Conservation (phyloP, 2,329 filamentous ascomycete species). For the Zymoseptoria tritici region DNA sequence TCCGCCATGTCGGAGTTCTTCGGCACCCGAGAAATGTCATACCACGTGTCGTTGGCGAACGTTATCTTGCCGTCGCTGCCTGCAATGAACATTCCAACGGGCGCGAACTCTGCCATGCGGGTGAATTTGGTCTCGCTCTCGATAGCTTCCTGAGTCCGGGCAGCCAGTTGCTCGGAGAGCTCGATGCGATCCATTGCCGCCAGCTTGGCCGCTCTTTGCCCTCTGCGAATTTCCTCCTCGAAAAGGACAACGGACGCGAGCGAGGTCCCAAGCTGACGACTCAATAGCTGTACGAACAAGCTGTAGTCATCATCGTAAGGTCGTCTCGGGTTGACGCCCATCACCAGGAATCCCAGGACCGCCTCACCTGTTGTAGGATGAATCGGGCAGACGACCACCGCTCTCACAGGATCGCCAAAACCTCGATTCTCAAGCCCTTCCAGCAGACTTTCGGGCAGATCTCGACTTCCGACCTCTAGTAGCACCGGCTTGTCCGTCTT, state of each 20-base stretch:
- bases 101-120: constrained; percentile 75
- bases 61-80: constrained; percentile 62
- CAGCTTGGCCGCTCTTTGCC: constrained; percentile 64
- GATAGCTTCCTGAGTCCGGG: constrained; percentile 50
- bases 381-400: constrained; percentile 70
- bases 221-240: constrained; percentile 71
- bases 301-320: constrained; percentile 76
- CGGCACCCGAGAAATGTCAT: constrained; percentile 59
- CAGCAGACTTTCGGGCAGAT: constrained; percentile 57
- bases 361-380: constrained; percentile 67
- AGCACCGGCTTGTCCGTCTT: constrained; percentile 59
- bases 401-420: constrained; percentile 61
- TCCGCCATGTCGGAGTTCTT: constrained; percentile 51
- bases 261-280: constrained; percentile 69
- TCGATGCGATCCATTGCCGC: constrained; percentile 71
- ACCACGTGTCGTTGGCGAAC: constrained; percentile 75
- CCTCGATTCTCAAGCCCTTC: constrained; percentile 63
- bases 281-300: constrained; percentile 67
- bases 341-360: constrained; percentile 68
- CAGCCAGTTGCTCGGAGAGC: constrained; percentile 65
- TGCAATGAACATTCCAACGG: constrained; percentile 81
- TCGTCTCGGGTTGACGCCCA: constrained; percentile 70
- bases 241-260: constrained; percentile 75
- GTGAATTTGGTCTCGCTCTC: constrained; percentile 70
- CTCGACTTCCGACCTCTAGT: constrained; percentile 58